phyloP scores from a whole-genome alignment of 306 rosid genomes.

The Malus asiatica region DNA sequence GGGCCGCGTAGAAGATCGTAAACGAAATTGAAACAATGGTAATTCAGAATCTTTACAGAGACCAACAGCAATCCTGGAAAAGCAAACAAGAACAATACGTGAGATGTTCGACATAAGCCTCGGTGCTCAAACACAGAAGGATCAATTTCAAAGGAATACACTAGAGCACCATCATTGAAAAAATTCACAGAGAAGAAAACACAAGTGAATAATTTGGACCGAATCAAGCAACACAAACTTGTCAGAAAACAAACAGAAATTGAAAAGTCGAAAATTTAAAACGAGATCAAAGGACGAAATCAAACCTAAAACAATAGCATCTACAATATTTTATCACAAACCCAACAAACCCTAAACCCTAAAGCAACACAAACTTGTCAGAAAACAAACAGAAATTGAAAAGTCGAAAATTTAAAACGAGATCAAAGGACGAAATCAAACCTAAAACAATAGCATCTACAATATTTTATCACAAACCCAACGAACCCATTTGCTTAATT shows the following conservation, averaged over 20 bases:
- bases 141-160: background rate
- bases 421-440: background rate
- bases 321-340: background rate
- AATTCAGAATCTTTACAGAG: background rate
- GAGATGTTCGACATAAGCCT: background rate
- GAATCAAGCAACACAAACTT: constrained; percentile 4
- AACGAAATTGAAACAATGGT: background rate
- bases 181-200: background rate
- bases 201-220: background rate
- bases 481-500: background rate
- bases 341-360: background rate
- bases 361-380: background rate
- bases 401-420: background rate
- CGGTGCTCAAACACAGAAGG: background rate
- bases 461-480: background rate
- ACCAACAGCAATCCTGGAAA: constrained; percentile 48
- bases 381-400: background rate
- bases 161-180: background rate
- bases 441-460: background rate
- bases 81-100: constrained; percentile 16
- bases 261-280: background rate
- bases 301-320: background rate
- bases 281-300: background rate
- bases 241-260: background rate
- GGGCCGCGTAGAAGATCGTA: constrained; percentile 1